Evolutionary conservation across 2,329 filamentous ascomycete species (phyloP).

Genomic region (Botrytis byssoidea): DNA sequence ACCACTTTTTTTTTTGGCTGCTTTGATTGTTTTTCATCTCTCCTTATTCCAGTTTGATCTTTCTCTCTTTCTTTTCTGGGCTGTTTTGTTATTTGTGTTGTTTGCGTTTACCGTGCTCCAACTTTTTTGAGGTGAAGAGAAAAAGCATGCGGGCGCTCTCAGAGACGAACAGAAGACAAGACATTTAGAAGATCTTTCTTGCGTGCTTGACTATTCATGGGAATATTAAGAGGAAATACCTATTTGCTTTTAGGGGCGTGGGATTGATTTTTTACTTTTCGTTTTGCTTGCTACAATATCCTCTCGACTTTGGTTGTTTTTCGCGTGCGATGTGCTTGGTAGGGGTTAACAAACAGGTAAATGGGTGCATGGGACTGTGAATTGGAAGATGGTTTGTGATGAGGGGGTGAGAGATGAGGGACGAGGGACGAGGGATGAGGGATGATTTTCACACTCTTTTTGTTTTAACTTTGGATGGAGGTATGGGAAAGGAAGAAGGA

Average conservation of each 20-base stretch:
- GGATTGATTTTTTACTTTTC: slow-evolving; percentile 19
- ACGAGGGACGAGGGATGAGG: slow-evolving; percentile 7
- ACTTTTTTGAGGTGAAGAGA: slow-evolving; percentile 25
- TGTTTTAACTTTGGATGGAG: slow-evolving; percentile 1
- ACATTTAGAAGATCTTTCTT: slow-evolving; percentile 33
- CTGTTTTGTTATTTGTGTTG: slow-evolving; percentile 5
- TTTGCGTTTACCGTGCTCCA: slow-evolving; percentile 15
- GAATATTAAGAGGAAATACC: slow-evolving; percentile 37
- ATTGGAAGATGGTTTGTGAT: slow-evolving; percentile 14
- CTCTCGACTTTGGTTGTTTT: slow-evolving; percentile 16
- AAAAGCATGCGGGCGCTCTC: slow-evolving; percentile 29
- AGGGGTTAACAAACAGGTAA: neutral
- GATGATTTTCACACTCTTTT: slow-evolving; percentile 17
- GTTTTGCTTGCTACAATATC: slow-evolving; percentile 14
- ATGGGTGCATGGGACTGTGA: slow-evolving; percentile 12
- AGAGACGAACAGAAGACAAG: slow-evolving; percentile 25
- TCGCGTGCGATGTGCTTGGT: slow-evolving; percentile 9
- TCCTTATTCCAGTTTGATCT: slow-evolving; percentile 22
- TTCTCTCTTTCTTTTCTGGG: slow-evolving; percentile 21
- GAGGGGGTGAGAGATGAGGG: neutral
- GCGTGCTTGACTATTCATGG: slow-evolving; percentile 26
- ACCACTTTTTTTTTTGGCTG: slow-evolving; percentile 35
- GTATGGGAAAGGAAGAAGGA: neutral
- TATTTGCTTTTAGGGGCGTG: slow-evolving; percentile 35
- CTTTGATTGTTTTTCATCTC: slow-evolving; percentile 30